Percentiles rank a stretch among this genome's conserved stretches.
Conservation (phyloP, 2,329 filamentous ascomycete species). For the Arachnopeziza araneosa region DNA sequence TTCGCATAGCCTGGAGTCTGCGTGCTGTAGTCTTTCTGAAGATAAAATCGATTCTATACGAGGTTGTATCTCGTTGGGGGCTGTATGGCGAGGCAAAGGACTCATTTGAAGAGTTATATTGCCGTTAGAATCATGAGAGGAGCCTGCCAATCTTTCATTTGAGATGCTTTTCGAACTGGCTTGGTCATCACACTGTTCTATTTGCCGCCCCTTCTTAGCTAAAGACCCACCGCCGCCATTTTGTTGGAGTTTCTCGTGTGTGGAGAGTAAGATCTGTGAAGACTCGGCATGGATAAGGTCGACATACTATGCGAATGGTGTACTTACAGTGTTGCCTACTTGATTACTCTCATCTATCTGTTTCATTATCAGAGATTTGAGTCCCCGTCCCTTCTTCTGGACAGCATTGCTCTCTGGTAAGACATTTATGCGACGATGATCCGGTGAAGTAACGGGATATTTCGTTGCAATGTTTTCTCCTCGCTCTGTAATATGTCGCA, state of each 20-base stretch:
- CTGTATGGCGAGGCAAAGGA: background rate
- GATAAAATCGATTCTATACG: background rate
- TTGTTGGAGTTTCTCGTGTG: too few relatives aligned
- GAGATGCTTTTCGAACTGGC: background rate
- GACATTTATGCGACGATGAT: background rate
- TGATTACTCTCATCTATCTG: background rate
- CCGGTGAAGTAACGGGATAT: background rate
- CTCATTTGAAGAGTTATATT: background rate
- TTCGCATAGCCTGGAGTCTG: background rate
- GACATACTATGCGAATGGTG: background rate
- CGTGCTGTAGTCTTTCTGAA: background rate
- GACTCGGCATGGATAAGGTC: background rate
- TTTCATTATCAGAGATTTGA: background rate
- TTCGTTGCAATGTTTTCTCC: background rate
- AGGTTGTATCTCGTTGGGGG: background rate
- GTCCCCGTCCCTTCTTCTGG: background rate
- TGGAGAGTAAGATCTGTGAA: too few relatives aligned
- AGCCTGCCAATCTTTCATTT: background rate
- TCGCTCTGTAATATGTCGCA: background rate
- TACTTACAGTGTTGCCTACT: background rate
- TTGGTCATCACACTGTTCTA: background rate
- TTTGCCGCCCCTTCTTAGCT: too few relatives aligned
- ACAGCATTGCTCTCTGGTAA: background rate
- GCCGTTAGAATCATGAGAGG: background rate
- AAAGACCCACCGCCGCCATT: too few relatives aligned